A percentile compares a stretch with the other conserved stretches of the same genome.
phyloP scores from a whole-genome alignment of 352 stramenopile genomes.

The Elongisporangium undulatum region DNA sequence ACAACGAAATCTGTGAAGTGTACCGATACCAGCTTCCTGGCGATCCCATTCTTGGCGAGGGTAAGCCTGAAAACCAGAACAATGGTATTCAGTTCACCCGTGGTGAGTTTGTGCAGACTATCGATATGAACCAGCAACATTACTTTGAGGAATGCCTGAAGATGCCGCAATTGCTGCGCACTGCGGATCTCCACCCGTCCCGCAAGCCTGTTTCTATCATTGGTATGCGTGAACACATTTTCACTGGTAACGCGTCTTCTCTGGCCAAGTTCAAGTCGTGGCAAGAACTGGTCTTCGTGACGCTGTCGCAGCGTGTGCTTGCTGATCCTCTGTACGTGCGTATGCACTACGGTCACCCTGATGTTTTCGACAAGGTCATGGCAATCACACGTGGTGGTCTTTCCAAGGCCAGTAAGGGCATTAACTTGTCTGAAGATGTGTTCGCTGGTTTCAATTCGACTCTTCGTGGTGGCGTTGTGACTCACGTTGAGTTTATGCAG shows the following conservation, averaged over 20 bases:
- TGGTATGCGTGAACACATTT: conserved; percentile 86
- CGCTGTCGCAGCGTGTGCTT: conserved; percentile 75
- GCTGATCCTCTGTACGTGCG: conserved; percentile 67
- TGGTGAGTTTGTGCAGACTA: conserved; percentile 85
- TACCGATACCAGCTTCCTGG: conserved; percentile 81
- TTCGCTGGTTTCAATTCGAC: conserved; percentile 83
- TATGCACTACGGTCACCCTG: conserved; percentile 83
- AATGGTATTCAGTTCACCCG: conserved; percentile 76
- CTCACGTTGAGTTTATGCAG: conserved; percentile 86
- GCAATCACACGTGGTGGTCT: conserved; percentile 70
- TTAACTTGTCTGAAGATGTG: conserved; percentile 85
- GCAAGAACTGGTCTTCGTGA: conserved; percentile 85
- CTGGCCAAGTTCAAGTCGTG: conserved; percentile 84
- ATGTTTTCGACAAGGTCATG: conserved; percentile 82
- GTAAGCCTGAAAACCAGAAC: conserved; percentile 87
- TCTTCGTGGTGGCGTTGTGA: conserved; percentile 68
- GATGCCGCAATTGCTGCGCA: conserved; percentile 78
- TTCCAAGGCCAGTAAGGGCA: conserved; percentile 78
- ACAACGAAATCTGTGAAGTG: conserved; percentile 68
- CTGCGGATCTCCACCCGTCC: conserved; percentile 59
- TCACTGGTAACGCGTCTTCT: conserved; percentile 80
- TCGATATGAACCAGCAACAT: conserved; percentile 88
- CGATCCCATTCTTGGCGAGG: conserved; percentile 77
- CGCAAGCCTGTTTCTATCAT: conserved; percentile 78
- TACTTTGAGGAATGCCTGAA: conserved; percentile 87